These are phyloP conservation scores for Metarhizium sp. DNA, from an alignment of 2,329 filamentous ascomycete genomes.

Conservation along the genomic window DNA sequence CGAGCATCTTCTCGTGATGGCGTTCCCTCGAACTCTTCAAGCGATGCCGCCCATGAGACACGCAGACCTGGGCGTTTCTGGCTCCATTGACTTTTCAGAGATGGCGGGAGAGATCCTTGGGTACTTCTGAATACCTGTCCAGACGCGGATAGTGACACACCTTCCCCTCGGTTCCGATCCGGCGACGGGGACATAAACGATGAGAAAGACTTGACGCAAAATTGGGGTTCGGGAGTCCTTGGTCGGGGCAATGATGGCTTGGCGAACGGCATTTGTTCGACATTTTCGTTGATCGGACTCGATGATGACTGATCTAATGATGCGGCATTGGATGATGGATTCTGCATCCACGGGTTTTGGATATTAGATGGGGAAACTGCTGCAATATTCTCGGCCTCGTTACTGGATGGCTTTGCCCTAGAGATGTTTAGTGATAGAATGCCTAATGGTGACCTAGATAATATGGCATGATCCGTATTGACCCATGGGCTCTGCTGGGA, in stretches of 20 bases:
- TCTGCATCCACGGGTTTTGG: conserved; percentile 15
- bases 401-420: background rate
- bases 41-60: conserved; percentile 5
- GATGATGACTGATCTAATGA: background rate
- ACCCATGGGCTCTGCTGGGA: conserved; percentile 11
- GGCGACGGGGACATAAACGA: conserved; percentile 43
- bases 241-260: background rate
- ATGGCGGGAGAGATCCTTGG: conserved; percentile 17
- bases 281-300: background rate
- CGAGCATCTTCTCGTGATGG: background rate
- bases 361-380: background rate
- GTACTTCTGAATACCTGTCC: background rate
- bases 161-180: conserved; percentile 14
- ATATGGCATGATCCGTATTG: conserved; percentile 3
- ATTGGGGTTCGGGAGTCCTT: conserved; percentile 35
- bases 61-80: background rate
- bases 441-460: background rate
- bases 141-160: background rate
- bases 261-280: background rate
- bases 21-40: background rate
- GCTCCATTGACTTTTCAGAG: conserved; percentile 20
- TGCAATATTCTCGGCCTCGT: background rate
- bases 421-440: background rate
- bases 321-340: background rate
- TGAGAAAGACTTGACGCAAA: conserved; percentile 42